Percentiles rank a stretch among this genome's conserved stretches.
phyloP scores from a whole-genome alignment of 352 stramenopile species.

The Phytophthora pluvialis region DNA sequence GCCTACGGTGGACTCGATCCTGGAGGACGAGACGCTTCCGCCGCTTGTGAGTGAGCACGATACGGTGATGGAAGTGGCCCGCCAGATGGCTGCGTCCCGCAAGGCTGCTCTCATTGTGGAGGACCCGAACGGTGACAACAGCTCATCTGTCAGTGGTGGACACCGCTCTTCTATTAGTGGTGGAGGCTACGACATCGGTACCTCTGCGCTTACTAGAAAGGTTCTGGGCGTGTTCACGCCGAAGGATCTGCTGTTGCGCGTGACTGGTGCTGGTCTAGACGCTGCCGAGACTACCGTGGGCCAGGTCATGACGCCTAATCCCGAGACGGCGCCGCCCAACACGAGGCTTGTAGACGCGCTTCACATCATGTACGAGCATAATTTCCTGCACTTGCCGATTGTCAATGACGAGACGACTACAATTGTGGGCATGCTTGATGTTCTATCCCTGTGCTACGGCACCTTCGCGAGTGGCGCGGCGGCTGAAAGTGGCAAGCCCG shows the following conservation, averaged over 20 bases:
- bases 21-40: slow-evolving; percentile 79
- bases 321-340: slow-evolving; percentile 92
- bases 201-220: slow-evolving; percentile 55
- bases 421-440: slow-evolving; percentile 88
- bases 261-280: slow-evolving; percentile 93
- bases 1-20: slow-evolving; percentile 81
- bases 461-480: slow-evolving; percentile 78
- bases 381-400: slow-evolving; percentile 97
- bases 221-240: slow-evolving; percentile 97
- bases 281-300: slow-evolving; percentile 90
- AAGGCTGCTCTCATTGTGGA: slow-evolving; percentile 88
- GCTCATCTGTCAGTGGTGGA: slow-evolving; percentile 43
- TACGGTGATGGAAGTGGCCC: slow-evolving; percentile 86
- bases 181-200: slow-evolving; percentile 53
- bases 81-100: slow-evolving; percentile 83
- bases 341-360: slow-evolving; percentile 96
- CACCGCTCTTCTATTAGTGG: slow-evolving; percentile 43
- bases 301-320: slow-evolving; percentile 97
- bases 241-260: slow-evolving; percentile 97
- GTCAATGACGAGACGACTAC: slow-evolving; percentile 82
- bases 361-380: slow-evolving; percentile 98
- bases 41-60: slow-evolving; percentile 80
- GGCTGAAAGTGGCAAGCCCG: slow-evolving; percentile 43
- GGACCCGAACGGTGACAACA: slow-evolving; percentile 53
- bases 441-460: slow-evolving; percentile 89